phyloP scores from a whole-genome alignment of 164 flowering plant genomes.

The Cinnamomum chago region DNA sequence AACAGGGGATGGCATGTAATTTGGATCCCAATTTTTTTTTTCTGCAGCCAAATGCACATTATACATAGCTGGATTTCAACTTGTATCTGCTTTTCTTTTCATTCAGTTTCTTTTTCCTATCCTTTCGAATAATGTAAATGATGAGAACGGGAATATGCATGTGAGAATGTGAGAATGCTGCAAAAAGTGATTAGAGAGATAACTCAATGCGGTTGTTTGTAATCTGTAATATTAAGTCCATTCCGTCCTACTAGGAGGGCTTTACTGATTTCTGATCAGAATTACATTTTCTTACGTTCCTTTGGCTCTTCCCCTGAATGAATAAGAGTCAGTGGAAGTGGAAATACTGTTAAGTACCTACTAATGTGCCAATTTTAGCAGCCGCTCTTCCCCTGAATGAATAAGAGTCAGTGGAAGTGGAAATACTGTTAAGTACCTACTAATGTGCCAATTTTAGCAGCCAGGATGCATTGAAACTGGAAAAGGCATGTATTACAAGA shows the following conservation, averaged over 20 bases:
- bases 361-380: too few species aligned
- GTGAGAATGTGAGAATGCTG: neutral
- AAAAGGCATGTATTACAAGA: too few species aligned
- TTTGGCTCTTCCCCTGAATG: too few species aligned
- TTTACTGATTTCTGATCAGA: neutral
- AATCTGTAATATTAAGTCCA: neutral
- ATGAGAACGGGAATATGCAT: neutral
- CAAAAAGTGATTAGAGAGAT: neutral
- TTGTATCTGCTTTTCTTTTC: neutral
- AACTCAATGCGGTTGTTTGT: neutral
- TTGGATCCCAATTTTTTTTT: neutral
- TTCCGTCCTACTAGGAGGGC: neutral
- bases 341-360: too few species aligned
- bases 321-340: too few species aligned
- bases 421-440: too few species aligned
- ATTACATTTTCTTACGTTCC: neutral
- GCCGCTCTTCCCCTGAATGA: too few species aligned
- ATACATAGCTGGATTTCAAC: neutral
- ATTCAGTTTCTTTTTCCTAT: neutral
- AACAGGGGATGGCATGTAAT: too few species aligned
- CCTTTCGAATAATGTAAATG: neutral
- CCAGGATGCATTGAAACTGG: too few species aligned
- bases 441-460: too few species aligned
- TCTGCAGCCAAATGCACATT: neutral
- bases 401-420: too few species aligned